Conservation (phyloP, 352 stramenopile species). For the Pythium plurisporium region DNA sequence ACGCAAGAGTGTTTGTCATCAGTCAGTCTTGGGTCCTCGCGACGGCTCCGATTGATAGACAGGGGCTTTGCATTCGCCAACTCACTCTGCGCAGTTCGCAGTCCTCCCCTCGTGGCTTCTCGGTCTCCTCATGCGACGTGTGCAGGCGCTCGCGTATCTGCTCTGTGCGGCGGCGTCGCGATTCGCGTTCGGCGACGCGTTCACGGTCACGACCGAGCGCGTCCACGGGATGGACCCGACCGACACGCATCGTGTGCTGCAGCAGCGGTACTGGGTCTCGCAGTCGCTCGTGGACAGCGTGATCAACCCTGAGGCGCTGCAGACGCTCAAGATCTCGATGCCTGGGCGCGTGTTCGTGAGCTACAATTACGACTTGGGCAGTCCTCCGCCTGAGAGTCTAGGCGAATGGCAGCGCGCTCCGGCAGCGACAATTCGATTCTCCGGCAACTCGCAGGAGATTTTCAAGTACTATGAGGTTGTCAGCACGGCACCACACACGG, state of each 20-base stretch:
- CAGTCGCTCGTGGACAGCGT: constrained; percentile 9
- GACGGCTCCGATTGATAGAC: not conserved
- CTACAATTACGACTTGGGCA: not conserved
- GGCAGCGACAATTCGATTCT: constrained; percentile 16
- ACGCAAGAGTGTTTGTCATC: not conserved
- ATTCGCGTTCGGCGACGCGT: constrained; percentile 1
- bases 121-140: not conserved
- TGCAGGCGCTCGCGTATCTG: not conserved
- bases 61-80: not conserved
- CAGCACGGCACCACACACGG: not conserved
- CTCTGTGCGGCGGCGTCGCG: not conserved
- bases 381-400: not conserved
- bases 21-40: too few relatives aligned
- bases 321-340: constrained; percentile 45
- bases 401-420: not conserved
- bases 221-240: not conserved
- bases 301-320: constrained; percentile 5
- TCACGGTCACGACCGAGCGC: constrained; percentile 3
- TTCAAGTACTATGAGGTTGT: constrained; percentile 22
- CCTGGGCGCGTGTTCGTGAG: constrained; percentile 57
- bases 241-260: constrained; percentile 1
- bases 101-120: not conserved
- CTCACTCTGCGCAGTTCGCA: not conserved
- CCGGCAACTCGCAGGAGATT: constrained; percentile 12
- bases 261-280: constrained; percentile 10